Evolutionary conservation across 495 filamentous ascomycete species (phyloP), one percentile per base, ranked within the genome.

Genomic region (Xylaria palmicola): DNA sequence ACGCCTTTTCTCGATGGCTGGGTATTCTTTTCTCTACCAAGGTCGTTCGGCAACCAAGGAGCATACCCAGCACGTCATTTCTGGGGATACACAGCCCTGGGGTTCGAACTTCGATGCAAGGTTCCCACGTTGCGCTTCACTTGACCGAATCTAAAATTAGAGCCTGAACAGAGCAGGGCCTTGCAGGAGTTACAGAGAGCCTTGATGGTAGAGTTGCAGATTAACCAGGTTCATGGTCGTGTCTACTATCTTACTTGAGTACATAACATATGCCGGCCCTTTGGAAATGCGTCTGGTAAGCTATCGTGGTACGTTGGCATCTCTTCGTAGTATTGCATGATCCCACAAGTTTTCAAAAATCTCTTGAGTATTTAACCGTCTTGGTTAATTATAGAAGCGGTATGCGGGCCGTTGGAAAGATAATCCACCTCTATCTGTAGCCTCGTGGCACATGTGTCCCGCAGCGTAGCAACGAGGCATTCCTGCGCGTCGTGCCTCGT

Each of bases 381-480:
- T n/a, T 5, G 6, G 26, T 40, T 56, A 56, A 56, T 56, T 56
- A 56, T 56, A 40, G 53, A 56, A 56, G 24, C 8, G 19, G 24
- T 26, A n/a, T 32, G 53, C 24, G 39, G n/a, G 27, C 32, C 26
- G 19, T 45, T 36, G 2, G 26, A 39, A 56, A 27, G 52, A 55
- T 6, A 19, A n/a, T 13, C 8, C 3, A 6, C 44, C 27, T 51
- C 48, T 20, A 7, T 39, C 22, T 56, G n/a, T n/a, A 30, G 19
- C 24, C 22, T 44, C n/a, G 53, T 39, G n/a, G 43, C 19, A 13
- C 37, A 56, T 40, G n/a, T 19, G 27, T 30, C 17, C 17, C 32
- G 26, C 37, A 44, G 37, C 39, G 53, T 43, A 24, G 53, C 53
- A 29, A 30, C 10, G 53, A 43, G 24, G 39, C 24, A 39, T 19